These are phyloP conservation scores for Fusarium illudens DNA, from an alignment of 2,329 filamentous ascomycete species.

Conservation along the genomic window DNA sequence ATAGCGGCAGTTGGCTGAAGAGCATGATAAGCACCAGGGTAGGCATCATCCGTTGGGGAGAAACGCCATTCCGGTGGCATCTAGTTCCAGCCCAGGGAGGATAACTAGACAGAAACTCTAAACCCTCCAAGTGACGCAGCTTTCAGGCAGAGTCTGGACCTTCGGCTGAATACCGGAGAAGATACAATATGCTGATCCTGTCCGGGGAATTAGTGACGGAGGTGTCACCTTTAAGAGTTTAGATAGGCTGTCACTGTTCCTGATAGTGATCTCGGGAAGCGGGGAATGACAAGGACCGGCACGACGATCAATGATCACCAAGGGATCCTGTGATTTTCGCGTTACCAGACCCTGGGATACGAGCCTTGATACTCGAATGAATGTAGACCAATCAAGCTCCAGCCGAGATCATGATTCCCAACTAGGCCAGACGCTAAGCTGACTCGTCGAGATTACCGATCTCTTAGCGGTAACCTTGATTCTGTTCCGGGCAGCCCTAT, in stretches of 20 bases:
- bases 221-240: not conserved
- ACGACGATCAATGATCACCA: not conserved
- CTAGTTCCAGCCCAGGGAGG: not conserved
- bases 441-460: conserved; percentile 1
- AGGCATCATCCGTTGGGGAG: not conserved
- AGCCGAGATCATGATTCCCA: not conserved
- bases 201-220: not conserved
- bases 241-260: not conserved
- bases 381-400: not conserved
- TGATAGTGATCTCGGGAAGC: not conserved
- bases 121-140: not conserved
- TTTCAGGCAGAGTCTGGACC: not conserved
- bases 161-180: not conserved
- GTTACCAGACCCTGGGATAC: not conserved
- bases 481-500: not conserved
- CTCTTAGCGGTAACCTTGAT: not conserved
- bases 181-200: not conserved
- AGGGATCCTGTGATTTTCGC: not conserved
- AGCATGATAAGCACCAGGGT: not conserved
- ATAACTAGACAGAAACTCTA: not conserved
- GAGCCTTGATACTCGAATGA: not conserved
- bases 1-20: not conserved
- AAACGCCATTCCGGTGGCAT: not conserved
- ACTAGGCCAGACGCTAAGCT: not conserved
- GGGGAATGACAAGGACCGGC: not conserved